Base-by-base conservation (phyloP, 208 protist genomes). In the Leishmania mexicana region DNA sequence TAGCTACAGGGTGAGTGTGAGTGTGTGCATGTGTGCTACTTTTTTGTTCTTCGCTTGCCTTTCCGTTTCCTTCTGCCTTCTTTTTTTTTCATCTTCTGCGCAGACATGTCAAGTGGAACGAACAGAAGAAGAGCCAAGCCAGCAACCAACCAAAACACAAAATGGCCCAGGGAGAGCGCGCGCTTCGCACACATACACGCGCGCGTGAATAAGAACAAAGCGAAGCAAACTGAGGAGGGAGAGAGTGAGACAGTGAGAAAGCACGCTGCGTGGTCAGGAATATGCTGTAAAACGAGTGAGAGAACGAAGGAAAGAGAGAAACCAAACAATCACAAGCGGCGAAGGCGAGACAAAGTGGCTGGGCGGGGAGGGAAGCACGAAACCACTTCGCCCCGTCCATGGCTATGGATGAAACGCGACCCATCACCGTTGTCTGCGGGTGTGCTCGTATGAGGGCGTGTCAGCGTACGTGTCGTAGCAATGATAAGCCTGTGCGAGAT, bases 21-120 rank as follows among this genome's bases (percentile, higher is more conserved):
- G 21, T 76, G 15, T 54, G n/a, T 54, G 13, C 47, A 15, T 72
- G 28, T 10, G 40, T 58, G 57, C 45, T 70, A n/a, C 68, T 80
- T 35, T 73, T 80, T 57, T 73, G 73, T 57, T 21, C 67, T 79
- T 70, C 53, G 24, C 47, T 53, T 51, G 47, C 17, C n/a, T 35
- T 49, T 53, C 24, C 42, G 72, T 45, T 38, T 60, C n/a, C 49
- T 53, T 53, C 13, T 53, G 13, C 13, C 49, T 53, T 53, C 10
- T 53, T 53, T 15, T 15, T 15, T 53, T 8, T 8, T 15, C 13
- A 6, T 8, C 49, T 68, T 68, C 62, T 35, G n/a, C 2, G 31
- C n/a, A 1, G n/a, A 6, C 1, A 7, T 35, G 62, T 5, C 31
- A 1, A 31, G 28, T 64, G 11, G 21, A 35, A 40, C 31, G 31